Evolutionary conservation across 495 filamentous ascomycete species (phyloP).

Genomic region (Darksidea phi): DNA sequence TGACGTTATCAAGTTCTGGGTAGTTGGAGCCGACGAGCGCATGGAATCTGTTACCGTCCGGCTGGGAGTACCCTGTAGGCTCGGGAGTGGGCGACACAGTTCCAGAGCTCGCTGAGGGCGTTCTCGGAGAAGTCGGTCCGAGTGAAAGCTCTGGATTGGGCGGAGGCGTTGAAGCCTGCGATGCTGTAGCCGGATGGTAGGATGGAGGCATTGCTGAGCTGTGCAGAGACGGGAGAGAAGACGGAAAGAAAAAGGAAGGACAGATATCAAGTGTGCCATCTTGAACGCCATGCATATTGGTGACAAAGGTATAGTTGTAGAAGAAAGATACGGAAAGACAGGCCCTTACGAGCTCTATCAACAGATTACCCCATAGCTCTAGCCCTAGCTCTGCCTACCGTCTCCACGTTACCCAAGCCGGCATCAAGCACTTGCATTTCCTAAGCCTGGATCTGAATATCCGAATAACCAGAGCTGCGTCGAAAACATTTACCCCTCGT

Average conservation of each 20-base stretch:
- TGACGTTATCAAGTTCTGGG: conserved; percentile 33
- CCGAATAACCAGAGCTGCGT: not conserved
- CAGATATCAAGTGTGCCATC: conserved; percentile 17
- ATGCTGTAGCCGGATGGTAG: conserved; percentile 31
- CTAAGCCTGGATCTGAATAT: not conserved
- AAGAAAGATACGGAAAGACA: not conserved
- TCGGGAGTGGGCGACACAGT: conserved; percentile 49
- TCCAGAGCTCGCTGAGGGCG: conserved; percentile 47
- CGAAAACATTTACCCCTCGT: not conserved
- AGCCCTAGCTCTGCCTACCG: not conserved
- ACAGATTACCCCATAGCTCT: not conserved
- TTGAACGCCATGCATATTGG: conserved; percentile 1
- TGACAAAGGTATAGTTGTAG: not conserved
- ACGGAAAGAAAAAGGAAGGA: conserved; percentile 6
- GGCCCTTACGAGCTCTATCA: conserved; percentile 8
- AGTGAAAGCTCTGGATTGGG: conserved; percentile 39
- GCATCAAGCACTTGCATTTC: not conserved
- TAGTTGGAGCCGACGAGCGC: conserved; percentile 40
- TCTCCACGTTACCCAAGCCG: not conserved
- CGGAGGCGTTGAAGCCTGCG: conserved; percentile 46
- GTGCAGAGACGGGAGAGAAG: not conserved
- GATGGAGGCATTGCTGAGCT: conserved; percentile 6
- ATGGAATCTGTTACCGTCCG: conserved; percentile 41
- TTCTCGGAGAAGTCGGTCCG: conserved; percentile 47
- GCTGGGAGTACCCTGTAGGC: conserved; percentile 41